Evolutionary conservation across 2,329 filamentous ascomycete species (phyloP).

Genomic region (Furcasterigmium furcatum): DNA sequence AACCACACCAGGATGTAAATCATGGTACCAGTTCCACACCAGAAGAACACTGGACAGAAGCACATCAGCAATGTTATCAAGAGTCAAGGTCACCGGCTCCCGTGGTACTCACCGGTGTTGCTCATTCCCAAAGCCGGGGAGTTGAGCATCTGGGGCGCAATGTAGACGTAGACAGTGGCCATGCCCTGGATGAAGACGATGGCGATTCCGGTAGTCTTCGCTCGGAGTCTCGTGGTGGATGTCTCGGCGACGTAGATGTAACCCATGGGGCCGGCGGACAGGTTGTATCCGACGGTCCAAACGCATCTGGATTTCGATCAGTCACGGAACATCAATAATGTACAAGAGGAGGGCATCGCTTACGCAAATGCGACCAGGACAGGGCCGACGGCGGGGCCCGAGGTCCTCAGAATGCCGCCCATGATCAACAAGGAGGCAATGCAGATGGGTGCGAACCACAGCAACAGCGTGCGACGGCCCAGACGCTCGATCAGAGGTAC

Average conservation of each 20-base stretch:
- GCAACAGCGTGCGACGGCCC: not conserved
- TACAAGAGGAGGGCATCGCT: not conserved
- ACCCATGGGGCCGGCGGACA: not conserved
- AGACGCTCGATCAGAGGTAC: constrained; percentile 1
- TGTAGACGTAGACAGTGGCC: not conserved
- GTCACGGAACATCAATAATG: too few species aligned
- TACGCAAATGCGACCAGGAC: not conserved
- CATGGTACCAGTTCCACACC: constrained; percentile 7
- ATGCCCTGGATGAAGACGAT: not conserved
- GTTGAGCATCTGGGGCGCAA: not conserved
- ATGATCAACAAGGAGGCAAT: not conserved
- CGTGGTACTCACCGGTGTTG: constrained; percentile 1
- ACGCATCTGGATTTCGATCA: not conserved
- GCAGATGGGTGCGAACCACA: not conserved
- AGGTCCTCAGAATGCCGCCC: not conserved
- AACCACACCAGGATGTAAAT: constrained; percentile 5
- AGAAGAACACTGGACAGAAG: constrained; percentile 15
- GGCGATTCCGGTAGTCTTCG: not conserved
- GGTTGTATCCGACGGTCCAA: not conserved
- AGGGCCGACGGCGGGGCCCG: not conserved
- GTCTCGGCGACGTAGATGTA: constrained; percentile 4
- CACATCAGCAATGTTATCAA: constrained; percentile 8
- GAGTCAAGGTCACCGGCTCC: not conserved
- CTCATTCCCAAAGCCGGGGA: not conserved
- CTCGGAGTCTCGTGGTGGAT: not conserved